A percentile compares a stretch with the other conserved stretches of the same genome.
phyloP scores from a whole-genome alignment of 2,329 filamentous ascomycete genomes.

The Colletotrichum tofieldiae region DNA sequence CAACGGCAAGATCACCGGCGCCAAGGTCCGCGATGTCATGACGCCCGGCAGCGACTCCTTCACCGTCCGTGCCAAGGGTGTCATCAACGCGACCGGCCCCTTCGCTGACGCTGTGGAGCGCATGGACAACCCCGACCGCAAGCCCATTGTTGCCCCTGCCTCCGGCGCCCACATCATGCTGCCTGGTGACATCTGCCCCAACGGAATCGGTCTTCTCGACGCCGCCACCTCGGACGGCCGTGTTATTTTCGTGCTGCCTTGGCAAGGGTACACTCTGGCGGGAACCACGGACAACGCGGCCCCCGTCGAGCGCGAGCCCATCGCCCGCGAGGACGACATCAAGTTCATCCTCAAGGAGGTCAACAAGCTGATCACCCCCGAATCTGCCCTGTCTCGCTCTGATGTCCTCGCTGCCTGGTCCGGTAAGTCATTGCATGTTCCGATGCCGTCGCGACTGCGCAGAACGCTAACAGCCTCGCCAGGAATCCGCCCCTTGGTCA shows the following conservation, averaged over 20 bases:
- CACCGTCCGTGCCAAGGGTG: constrained; percentile 81
- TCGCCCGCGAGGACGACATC: constrained; percentile 84
- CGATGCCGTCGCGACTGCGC: background rate
- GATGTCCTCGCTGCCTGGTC: constrained; percentile 89
- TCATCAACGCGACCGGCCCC: constrained; percentile 88
- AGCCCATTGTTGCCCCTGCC: constrained; percentile 84
- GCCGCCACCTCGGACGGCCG: constrained; percentile 87
- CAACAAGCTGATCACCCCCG: constrained; percentile 81
- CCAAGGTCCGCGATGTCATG: constrained; percentile 66
- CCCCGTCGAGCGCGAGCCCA: constrained; percentile 76
- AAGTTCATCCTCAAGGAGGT: constrained; percentile 87
- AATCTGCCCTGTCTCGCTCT: constrained; percentile 80
- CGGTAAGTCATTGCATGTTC: constrained; percentile 61
- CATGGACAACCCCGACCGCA: constrained; percentile 80
- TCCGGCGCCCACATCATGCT: constrained; percentile 89
- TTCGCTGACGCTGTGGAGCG: constrained; percentile 87
- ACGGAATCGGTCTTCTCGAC: constrained; percentile 87
- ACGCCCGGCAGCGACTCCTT: constrained; percentile 75
- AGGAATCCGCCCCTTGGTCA: constrained; percentile 83
- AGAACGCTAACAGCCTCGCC: background rate
- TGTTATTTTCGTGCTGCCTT: constrained; percentile 90
- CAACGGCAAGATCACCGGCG: constrained; percentile 78
- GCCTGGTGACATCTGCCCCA: constrained; percentile 83
- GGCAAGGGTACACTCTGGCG: constrained; percentile 89
- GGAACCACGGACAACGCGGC: constrained; percentile 86